These are phyloP conservation scores for Sugiyamaella xylanicola DNA, from an alignment of 1,139 yeast genomes.

Conservation along the genomic window DNA sequence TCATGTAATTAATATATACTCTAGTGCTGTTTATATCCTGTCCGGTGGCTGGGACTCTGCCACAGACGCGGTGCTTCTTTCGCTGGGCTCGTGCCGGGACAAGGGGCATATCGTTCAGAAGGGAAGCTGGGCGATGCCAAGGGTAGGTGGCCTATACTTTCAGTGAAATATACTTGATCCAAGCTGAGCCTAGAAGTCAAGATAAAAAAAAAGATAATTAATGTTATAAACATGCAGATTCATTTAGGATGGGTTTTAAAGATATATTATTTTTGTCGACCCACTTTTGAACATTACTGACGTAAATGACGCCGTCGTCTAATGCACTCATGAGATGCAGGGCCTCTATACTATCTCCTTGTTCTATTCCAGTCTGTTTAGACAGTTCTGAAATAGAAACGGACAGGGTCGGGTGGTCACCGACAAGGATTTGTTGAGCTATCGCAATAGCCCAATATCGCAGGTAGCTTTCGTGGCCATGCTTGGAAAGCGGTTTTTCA, in stretches of 20 bases:
- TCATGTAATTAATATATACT: no score
- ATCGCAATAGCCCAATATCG: conserved; percentile 72
- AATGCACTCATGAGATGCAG: conserved; percentile 24
- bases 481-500: conserved; percentile 83
- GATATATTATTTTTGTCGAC: conserved; percentile 20
- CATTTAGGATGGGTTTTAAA: conserved; percentile 27
- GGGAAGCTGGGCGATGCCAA: no score
- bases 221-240: conserved; percentile 16
- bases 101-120: no score
- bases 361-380: conserved; percentile 64
- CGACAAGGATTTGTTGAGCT: conserved; percentile 31
- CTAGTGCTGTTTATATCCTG: no score
- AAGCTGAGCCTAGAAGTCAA: no score
- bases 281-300: conserved; percentile 24
- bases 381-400: conserved; percentile 59
- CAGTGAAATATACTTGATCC: no score
- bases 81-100: no score
- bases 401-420: conserved; percentile 27
- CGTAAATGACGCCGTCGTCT: conserved; percentile 18
- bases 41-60: no score
- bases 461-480: conserved; percentile 72
- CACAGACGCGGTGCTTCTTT: no score
- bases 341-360: conserved; percentile 60
- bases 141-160: no score
- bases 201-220: no score